Evolutionary conservation across 257 asterid species (phyloP), one percentile per base, ranked within the genome.

Genomic region (Solanum commersonii): DNA sequence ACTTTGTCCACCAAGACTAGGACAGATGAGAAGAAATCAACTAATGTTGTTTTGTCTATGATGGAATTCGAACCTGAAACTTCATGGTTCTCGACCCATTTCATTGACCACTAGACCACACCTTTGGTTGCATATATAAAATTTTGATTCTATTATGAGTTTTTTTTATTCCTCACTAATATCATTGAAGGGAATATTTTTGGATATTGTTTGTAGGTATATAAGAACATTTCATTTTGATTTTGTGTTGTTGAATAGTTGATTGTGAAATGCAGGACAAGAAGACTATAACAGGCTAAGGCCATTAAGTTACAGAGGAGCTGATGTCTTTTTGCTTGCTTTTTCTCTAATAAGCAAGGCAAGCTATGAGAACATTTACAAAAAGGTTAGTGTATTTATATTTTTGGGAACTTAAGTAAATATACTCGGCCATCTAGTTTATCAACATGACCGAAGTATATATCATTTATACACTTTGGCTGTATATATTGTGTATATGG

Each of bases 291-390:
- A 96, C 85, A 95, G 98, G 87, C 85, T 96, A 63, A 88, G 98
- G 84, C 98, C 98, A 78, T 91, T 96, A 42, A 96, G 98, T 88
- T 96, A 96, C 6, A 94, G 98, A 90, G 98, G 98, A 67, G 98
- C 98, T 86, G 98, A 96, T 92, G 93, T 94, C 5, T 95, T 96
- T 89, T 84, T 96, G 14, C 89, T 96, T 46, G 97, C 98, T 18
- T 96, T 95, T 88, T 96, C 98, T 33, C 93, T 96, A 1, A 93
- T 92, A 76, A 95, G 98, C 93, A 96, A 96, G 89, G 98, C 98
- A 59, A 96, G 98, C 91, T 96, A 93, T 89, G 98, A 96, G 77
- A 96, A 96, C 86, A 91, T 96, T 27, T 88, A 91, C 91, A 96
- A 96, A 90, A 96, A 96, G 94, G 98, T 96, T 76, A 5, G 82